phyloP scores from a whole-genome alignment of 352 stramenopile genomes.

The Phytophthora aleatoria region DNA sequence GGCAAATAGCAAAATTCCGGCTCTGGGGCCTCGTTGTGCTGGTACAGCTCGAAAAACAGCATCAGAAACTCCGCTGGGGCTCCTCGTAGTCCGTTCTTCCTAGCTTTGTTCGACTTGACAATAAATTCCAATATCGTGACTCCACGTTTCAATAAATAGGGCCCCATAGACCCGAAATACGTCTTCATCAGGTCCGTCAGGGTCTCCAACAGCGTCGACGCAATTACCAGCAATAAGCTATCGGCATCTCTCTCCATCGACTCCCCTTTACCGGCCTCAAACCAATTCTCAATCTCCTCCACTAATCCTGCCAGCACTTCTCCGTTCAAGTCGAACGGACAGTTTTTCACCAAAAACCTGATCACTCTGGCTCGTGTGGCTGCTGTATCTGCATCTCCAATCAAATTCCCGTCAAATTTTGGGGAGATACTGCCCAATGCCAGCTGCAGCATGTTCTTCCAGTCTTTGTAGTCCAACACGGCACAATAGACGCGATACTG shows the following conservation, averaged over 20 bases:
- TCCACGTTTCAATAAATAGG: constrained; percentile 45
- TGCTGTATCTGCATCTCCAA: constrained; percentile 24
- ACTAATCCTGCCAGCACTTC: constrained; percentile 47
- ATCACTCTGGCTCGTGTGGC: constrained; percentile 45
- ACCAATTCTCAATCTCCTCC: constrained; percentile 58
- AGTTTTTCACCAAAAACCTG: constrained; percentile 55
- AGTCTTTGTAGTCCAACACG: constrained; percentile 52
- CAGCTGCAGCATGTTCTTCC: constrained; percentile 64
- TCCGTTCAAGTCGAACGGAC: constrained; percentile 59
- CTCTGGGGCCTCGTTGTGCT: constrained; percentile 45
- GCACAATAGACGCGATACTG: constrained; percentile 74
- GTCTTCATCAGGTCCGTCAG: constrained; percentile 50
- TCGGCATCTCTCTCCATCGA: constrained; percentile 36
- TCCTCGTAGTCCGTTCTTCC: constrained; percentile 36
- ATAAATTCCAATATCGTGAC: constrained; percentile 65
- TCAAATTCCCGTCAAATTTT: constrained; percentile 10
- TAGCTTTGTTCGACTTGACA: constrained; percentile 58
- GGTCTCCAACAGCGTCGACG: constrained; percentile 54
- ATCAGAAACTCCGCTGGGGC: constrained; percentile 62
- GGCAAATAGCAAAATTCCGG: constrained; percentile 41
- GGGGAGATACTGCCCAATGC: constrained; percentile 55
- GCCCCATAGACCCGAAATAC: constrained; percentile 52
- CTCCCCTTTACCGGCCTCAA: constrained; percentile 31
- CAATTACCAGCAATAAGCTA: constrained; percentile 54
- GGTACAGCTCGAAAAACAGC: constrained; percentile 62